phyloP scores from a whole-genome alignment of 2,329 filamentous ascomycete genomes.

The Corynespora cassiicola region DNA sequence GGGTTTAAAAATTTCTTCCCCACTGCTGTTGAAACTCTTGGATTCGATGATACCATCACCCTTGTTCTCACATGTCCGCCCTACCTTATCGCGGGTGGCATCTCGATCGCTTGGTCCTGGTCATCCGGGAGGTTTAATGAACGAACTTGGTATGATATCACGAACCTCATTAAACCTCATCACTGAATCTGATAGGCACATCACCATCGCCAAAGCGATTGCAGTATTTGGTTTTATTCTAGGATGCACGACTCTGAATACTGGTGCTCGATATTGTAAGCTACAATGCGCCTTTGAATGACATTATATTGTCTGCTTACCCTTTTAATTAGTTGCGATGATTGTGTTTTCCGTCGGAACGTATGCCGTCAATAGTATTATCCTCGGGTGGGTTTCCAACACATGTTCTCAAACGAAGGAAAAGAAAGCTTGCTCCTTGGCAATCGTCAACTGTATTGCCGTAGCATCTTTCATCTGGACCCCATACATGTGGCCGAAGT shows the following conservation, averaged over 20 bases:
- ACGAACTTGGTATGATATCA: slow-evolving; percentile 53
- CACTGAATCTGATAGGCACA: too few species aligned
- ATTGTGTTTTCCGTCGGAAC: slow-evolving; percentile 3
- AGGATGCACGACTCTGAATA: slow-evolving; percentile 3
- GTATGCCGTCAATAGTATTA: slow-evolving; percentile 5
- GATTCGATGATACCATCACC: slow-evolving; percentile 27
- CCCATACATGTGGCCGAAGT: slow-evolving; percentile 6
- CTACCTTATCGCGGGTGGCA: slow-evolving; percentile 49
- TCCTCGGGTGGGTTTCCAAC: slow-evolving; percentile 2
- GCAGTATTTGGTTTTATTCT: slow-evolving; percentile 46
- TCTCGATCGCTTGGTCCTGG: slow-evolving; percentile 52
- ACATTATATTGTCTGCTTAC: too few species aligned
- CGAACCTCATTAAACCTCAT: too few species aligned
- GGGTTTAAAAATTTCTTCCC: slow-evolving; percentile 45
- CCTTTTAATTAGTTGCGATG: too few species aligned
- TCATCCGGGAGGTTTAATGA: slow-evolving; percentile 54
- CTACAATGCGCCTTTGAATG: too few species aligned
- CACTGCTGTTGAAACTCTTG: slow-evolving; percentile 24
- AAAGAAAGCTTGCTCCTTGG: slow-evolving; percentile 2
- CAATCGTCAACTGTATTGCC: slow-evolving; percentile 3
- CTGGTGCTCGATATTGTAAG: slow-evolving; percentile 2
- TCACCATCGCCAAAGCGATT: slow-evolving; percentile 45
- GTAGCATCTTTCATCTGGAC: slow-evolving; percentile 1
- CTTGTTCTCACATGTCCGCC: slow-evolving; percentile 47
- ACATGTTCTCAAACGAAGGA: slow-evolving; percentile 6